Conservation (phyloP, 371 early-diverging fungal genomes). For the Saksenaea oblongispora region DNA sequence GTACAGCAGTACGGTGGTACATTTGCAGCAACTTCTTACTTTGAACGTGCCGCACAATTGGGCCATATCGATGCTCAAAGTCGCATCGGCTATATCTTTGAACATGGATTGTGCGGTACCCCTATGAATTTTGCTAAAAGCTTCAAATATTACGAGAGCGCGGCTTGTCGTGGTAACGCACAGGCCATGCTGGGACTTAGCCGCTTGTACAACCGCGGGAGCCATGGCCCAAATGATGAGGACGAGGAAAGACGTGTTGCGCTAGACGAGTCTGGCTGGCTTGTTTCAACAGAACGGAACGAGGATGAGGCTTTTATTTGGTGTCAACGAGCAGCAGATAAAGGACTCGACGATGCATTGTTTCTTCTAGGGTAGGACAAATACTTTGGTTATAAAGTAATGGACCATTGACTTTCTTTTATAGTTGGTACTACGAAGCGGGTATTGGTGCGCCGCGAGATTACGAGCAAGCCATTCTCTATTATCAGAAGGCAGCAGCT, state of each 20-base stretch:
- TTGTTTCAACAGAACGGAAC: slow-evolving; percentile 27
- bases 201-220: slow-evolving; percentile 23
- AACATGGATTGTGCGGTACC: slow-evolving; percentile 23
- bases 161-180: slow-evolving; percentile 14
- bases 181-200: slow-evolving; percentile 33
- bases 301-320: slow-evolving; percentile 51
- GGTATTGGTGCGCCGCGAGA: slow-evolving; percentile 44
- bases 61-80: slow-evolving; percentile 22
- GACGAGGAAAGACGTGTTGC: slow-evolving; percentile 6
- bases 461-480: slow-evolving; percentile 28
- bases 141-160: slow-evolving; percentile 24
- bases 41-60: slow-evolving; percentile 23
- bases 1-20: slow-evolving; percentile 12
- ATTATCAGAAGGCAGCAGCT: slow-evolving; percentile 35
- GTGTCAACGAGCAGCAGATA: slow-evolving; percentile 45
- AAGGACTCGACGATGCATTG: slow-evolving; percentile 38
- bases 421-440: slow-evolving; percentile 49
- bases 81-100: slow-evolving; percentile 25
- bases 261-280: slow-evolving; percentile 45
- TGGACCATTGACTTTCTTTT: background rate
- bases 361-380: slow-evolving; percentile 40
- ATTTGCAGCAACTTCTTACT: slow-evolving; percentile 13
- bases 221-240: slow-evolving; percentile 23
- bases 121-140: slow-evolving; percentile 19
- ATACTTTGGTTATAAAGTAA: background rate